These are phyloP conservation scores for Calonectria pseudoturangicola DNA, from an alignment of 2,329 filamentous ascomycete species.

Conservation along the genomic window DNA sequence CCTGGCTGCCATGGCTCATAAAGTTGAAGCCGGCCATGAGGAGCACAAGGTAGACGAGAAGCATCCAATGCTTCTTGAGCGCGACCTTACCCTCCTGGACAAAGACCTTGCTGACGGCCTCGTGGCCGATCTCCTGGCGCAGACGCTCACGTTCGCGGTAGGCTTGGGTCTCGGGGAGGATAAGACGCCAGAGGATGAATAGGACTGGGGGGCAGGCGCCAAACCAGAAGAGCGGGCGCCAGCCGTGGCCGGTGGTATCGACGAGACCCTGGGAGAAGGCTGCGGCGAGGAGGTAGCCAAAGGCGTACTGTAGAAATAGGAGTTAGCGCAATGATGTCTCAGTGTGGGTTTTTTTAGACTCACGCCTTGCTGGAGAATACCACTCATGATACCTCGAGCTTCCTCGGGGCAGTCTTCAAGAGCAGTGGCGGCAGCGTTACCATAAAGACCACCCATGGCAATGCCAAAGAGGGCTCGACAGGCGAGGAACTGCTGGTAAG, in stretches of 20 bases:
- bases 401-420: constrained; percentile 83
- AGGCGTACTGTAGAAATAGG: constrained; percentile 67
- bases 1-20: constrained; percentile 86
- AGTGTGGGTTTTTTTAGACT: constrained; percentile 37
- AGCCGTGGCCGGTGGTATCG: constrained; percentile 85
- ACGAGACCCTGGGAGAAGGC: constrained; percentile 80
- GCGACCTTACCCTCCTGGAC: constrained; percentile 86
- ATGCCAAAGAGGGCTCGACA: constrained; percentile 85
- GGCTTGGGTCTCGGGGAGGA: constrained; percentile 85
- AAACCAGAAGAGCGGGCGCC: constrained; percentile 94
- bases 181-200: constrained; percentile 86
- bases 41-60: constrained; percentile 87
- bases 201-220: constrained; percentile 86
- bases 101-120: constrained; percentile 72
- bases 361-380: constrained; percentile 83
- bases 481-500: constrained; percentile 82
- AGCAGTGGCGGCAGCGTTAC: constrained; percentile 86
- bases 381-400: constrained; percentile 83
- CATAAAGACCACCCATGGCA: constrained; percentile 88
- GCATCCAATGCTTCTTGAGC: constrained; percentile 85
- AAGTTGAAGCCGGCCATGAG: constrained; percentile 96
- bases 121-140: constrained; percentile 65
- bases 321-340: background rate
- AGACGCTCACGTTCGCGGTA: constrained; percentile 81
- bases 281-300: constrained; percentile 78